phyloP scores from a whole-genome alignment of 2,329 filamentous ascomycete species.

The Scedosporium minutisporum region DNA sequence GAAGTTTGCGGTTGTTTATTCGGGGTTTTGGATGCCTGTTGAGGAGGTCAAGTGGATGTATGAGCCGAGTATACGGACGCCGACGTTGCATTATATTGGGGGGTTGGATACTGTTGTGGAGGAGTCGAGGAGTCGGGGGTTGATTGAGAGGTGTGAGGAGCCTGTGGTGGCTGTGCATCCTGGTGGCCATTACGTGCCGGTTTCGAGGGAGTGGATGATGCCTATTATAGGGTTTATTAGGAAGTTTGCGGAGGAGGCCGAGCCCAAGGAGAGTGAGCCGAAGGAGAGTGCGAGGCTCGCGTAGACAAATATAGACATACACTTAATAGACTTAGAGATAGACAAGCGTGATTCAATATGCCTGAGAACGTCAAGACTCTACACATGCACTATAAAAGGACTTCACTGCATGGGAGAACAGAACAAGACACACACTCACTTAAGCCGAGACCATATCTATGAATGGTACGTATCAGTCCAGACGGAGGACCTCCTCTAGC shows the following conservation, averaged over 20 bases:
- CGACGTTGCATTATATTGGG: constrained; percentile 73
- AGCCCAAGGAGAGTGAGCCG: constrained; percentile 13
- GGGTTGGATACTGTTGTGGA: constrained; percentile 82
- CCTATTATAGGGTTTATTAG: constrained; percentile 64
- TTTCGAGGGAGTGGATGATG: constrained; percentile 71
- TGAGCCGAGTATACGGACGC: constrained; percentile 65
- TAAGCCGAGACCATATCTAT: not conserved
- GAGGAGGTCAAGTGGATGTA: constrained; percentile 54
- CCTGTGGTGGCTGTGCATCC: constrained; percentile 59
- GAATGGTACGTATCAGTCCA: not conserved
- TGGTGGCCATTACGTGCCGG: constrained; percentile 82
- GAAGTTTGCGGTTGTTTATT: constrained; percentile 68
- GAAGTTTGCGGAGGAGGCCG: constrained; percentile 20
- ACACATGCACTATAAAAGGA: not conserved
- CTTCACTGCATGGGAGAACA: too few species aligned
- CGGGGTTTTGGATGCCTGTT: constrained; percentile 61
- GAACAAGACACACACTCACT: not conserved
- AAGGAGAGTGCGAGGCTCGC: constrained; percentile 9
- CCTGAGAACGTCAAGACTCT: not conserved
- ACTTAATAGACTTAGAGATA: not conserved
- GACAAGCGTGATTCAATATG: not conserved
- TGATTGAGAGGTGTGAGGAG: constrained; percentile 56
- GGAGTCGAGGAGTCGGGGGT: constrained; percentile 56
- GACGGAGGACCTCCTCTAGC: not conserved
- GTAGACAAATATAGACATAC: not conserved